These are phyloP conservation scores for Colletotrichum paranaense DNA, from an alignment of 2,329 filamentous ascomycete genomes.

Conservation along the genomic window DNA sequence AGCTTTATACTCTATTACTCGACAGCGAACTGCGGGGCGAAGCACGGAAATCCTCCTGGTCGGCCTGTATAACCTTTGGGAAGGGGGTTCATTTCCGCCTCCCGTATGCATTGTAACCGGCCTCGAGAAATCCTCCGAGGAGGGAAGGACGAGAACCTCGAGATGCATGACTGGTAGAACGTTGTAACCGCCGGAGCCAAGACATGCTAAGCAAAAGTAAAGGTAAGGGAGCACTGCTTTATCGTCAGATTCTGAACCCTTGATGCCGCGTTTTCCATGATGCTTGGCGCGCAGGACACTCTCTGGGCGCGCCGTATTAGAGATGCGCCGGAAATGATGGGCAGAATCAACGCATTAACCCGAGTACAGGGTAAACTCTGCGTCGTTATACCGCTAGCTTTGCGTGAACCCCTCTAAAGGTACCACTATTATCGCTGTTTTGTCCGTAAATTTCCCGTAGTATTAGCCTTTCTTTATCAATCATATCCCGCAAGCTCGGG, in stretches of 20 bases:
- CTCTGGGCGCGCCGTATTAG: neutral
- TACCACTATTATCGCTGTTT: neutral
- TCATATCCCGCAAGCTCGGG: constrained; percentile 1
- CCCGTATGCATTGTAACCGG: neutral
- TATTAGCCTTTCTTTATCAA: neutral
- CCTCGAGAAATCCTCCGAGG: neutral
- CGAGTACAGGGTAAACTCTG: neutral
- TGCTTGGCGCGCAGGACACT: constrained; percentile 12
- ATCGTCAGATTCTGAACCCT: constrained; percentile 16
- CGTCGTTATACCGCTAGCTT: neutral
- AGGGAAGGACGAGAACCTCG: neutral
- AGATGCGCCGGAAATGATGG: neutral
- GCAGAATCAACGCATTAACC: neutral
- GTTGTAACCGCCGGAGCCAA: neutral
- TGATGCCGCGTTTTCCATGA: neutral
- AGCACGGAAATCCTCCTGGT: neutral
- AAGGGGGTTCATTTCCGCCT: neutral
- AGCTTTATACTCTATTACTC: neutral
- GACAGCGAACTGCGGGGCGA: neutral
- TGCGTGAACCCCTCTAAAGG: constrained; percentile 4
- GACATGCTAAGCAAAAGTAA: constrained; percentile 11
- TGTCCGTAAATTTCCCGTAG: neutral
- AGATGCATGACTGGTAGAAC: neutral
- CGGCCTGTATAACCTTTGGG: neutral
- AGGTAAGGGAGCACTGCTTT: neutral